Base-by-base conservation (phyloP, 768 basidiomycete genomes). In the Auricularia auricula-judae region DNA sequence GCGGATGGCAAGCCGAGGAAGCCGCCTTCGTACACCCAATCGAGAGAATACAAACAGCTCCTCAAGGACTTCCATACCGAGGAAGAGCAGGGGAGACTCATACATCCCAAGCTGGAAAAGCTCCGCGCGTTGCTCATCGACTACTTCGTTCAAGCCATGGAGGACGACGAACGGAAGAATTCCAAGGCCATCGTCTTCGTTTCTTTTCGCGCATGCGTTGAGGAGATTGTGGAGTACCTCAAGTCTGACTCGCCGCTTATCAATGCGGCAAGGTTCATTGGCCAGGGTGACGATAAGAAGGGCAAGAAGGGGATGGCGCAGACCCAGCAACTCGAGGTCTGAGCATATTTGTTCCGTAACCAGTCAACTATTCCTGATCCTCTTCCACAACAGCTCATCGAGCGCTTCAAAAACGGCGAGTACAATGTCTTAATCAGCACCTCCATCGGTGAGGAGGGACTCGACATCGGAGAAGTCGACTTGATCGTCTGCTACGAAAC, bases 391-490 rank as follows among this genome's bases (percentile, higher is more conserved):
- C 67, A 98, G 94, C 82, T 91, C 36, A 91, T 99, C 71, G 78
- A 86, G 65, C 84, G 84, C 67, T 98, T 99, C 79, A 94, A 94
- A 72, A 77, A 76, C 3, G 93, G 93, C 11, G 86, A 86, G 65
- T 93, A 84, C 73, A 99, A 99, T 69, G 86, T 97, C 43, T 78
- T 99, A 11, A 96, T 99, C 7, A 89, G 95, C 1, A 98, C 97
- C 3, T 96, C 90, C 3, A 93, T 99, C 63, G 97, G 97, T 23
- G 97, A 99, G 76, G 97, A 99, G 74, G 97, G 97, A 65, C 80
- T 99, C 18, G 97, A 99, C 73, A 99, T 99, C 64, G 97, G 97
- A 36, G 95, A 97, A 73, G 88, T 99, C 16, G 97, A 99, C 72
- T 80, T 94, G 71, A 96, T 98, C 64, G 79, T 98, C 60, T 98